These are phyloP conservation scores for Neurospora terricola DNA, from an alignment of 495 filamentous ascomycete genomes.

Conservation along the genomic window DNA sequence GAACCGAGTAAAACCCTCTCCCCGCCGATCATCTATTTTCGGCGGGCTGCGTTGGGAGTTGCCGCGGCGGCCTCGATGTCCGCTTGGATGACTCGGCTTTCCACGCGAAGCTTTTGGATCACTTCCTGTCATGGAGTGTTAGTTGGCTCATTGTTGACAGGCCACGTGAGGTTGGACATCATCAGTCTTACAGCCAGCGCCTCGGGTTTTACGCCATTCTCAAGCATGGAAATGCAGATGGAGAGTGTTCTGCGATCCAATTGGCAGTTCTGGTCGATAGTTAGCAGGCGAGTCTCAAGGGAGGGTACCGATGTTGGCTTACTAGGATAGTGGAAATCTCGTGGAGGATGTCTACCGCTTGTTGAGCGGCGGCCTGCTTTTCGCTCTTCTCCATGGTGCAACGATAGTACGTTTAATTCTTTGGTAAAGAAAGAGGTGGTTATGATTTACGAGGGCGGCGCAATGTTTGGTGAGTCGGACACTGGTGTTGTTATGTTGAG, in stretches of 20 bases:
- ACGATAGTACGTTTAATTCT: neutral
- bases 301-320: constrained; percentile 3
- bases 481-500: neutral
- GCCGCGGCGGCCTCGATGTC: neutral
- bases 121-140: neutral
- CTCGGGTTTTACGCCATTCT: constrained; percentile 95
- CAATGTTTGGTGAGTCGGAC: neutral
- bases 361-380: constrained; percentile 84
- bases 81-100: neutral
- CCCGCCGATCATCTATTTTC: neutral
- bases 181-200: constrained; percentile 67
- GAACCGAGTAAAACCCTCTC: neutral
- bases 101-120: neutral
- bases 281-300: neutral
- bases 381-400: constrained; percentile 27
- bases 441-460: neutral
- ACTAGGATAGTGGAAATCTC: constrained; percentile 90
- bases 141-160: neutral
- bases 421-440: neutral
- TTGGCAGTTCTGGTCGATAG: constrained; percentile 64
- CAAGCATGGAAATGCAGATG: constrained; percentile 89
- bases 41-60: neutral
- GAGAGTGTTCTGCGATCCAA: constrained; percentile 84
- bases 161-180: neutral
- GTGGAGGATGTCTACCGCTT: constrained; percentile 90